Evolutionary conservation across 78 protist genomes (phyloP), one percentile per base, ranked within the genome.

Genomic region (Anaeramoeba flamelloides): DNA sequence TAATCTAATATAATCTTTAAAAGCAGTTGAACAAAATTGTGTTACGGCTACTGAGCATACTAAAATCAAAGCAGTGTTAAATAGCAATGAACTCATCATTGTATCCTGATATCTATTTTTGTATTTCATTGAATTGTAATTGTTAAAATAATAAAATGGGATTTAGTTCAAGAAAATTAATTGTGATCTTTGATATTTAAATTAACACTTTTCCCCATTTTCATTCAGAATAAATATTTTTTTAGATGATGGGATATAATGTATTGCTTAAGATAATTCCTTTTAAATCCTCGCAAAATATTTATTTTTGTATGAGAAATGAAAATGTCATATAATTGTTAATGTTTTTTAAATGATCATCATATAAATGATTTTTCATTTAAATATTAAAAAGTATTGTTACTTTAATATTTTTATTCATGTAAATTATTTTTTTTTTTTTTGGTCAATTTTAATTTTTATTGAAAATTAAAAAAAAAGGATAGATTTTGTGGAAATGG

Each of bases 71-170:
- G 86, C 87, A 31, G 86, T 75, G 78, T 93, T 93, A 89, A 93
- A 93, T 2, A 93, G 79, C 80, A 93, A 85, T 26, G 94, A 91
- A 87, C 90, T 93, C 94, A 91, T 89, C 86, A 88, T 75, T 53
- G 97, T 93, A 33, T 39, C 89, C 32, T 88, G 86, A 36, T 80
- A 74, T 75, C 77, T 53, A 53, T 26, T 53, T 17, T 26, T 26
- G 17, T 26, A 53, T 8, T 26, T 26, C 8, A 26, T 53, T 53
- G 69, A 53, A 53, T 53, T 53, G 17, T 53, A 53, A 53, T 53
- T 53, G 69, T 53, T 26, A 53, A 53, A 26, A 53, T 53, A 53
- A 53, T 53, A 53, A 53, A 53, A 53, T 53, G 17, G 17, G 17
- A 26, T n/a, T n/a, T 26, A 53, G 17, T 53, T 26, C 17, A 53